These are phyloP conservation scores for Plectosphaerella plurivora DNA, from an alignment of 2,329 filamentous ascomycete genomes.

Conservation along the genomic window DNA sequence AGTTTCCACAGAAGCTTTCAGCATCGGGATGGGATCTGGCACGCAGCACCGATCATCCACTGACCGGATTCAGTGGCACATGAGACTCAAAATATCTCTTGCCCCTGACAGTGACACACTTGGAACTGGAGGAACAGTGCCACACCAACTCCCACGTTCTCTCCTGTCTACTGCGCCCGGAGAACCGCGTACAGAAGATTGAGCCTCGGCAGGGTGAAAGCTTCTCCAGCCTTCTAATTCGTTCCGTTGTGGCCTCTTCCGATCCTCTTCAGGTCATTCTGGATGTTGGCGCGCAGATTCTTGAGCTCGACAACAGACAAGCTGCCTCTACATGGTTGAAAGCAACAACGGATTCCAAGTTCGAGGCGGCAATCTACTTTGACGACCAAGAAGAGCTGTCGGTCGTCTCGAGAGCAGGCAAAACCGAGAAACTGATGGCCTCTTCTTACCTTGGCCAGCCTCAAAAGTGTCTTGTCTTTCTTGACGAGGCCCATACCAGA, in stretches of 20 bases:
- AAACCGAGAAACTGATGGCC: conserved; percentile 42
- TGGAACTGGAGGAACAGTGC: conserved; percentile 46
- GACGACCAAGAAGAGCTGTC: conserved; percentile 48
- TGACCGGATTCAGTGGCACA: conserved; percentile 67
- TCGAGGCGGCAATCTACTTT: conserved; percentile 53
- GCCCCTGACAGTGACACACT: conserved; percentile 50
- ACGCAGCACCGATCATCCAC: conserved; percentile 38
- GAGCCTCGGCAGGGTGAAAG: too few species aligned
- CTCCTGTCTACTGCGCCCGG: conserved; percentile 46
- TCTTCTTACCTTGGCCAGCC: conserved; percentile 56
- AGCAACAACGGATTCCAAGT: conserved; percentile 10
- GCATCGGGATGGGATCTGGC: conserved; percentile 67
- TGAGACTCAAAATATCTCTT: conserved; percentile 56
- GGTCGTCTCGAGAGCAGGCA: conserved; percentile 44
- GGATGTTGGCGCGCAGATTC: conserved; percentile 66
- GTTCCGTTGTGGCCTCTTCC: not conserved
- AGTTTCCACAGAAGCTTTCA: conserved; percentile 60
- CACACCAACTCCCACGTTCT: conserved; percentile 68
- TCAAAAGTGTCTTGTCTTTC: conserved; percentile 58
- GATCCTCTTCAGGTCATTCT: conserved; percentile 53
- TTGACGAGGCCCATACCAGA: conserved; percentile 67
- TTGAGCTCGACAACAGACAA: conserved; percentile 55
- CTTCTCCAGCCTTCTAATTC: not conserved
- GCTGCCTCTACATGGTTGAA: conserved; percentile 53
- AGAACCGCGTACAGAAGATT: conserved; percentile 41